These are phyloP conservation scores for Flaveria ramosissima DNA, from an alignment of 129 eudicot species.

Conservation along the genomic window DNA sequence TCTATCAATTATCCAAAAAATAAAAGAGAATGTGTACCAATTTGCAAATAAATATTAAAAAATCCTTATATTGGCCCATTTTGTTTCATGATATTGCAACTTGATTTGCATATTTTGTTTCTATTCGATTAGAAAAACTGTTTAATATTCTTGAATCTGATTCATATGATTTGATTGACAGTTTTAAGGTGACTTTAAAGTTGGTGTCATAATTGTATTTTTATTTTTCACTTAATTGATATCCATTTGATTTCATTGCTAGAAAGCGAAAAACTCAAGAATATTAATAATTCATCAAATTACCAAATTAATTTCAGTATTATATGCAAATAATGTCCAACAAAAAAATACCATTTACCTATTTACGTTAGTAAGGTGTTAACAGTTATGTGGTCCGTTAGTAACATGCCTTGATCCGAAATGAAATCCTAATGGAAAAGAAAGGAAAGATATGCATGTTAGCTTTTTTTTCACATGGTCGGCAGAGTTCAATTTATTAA, in stretches of 20 bases:
- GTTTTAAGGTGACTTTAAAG: neutral
- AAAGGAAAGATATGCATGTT: neutral
- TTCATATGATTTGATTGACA: conserved; percentile 13
- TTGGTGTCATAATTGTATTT: neutral
- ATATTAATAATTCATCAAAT: neutral
- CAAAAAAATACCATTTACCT: no score
- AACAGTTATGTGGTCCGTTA: no score
- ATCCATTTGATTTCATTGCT: neutral
- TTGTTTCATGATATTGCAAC: conserved; percentile 2
- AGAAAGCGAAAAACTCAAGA: neutral
- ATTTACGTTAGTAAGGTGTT: no score
- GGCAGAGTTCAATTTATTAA: conserved; percentile 12
- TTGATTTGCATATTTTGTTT: conserved; percentile 4
- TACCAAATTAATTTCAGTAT: neutral
- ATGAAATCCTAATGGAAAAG: no score
- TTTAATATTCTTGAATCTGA: conserved; percentile 5
- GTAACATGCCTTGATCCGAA: no score
- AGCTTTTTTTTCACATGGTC: conserved; percentile 14
- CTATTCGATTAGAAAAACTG: neutral
- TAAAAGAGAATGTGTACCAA: neutral
- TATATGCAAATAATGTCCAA: neutral
- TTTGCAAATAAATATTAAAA: neutral
- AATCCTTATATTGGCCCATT: neutral
- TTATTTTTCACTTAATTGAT: neutral
- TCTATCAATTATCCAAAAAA: conserved; percentile 18